Evolutionary conservation across 331 rosid genomes (phyloP).

Genomic region (Spiraea crenata): DNA sequence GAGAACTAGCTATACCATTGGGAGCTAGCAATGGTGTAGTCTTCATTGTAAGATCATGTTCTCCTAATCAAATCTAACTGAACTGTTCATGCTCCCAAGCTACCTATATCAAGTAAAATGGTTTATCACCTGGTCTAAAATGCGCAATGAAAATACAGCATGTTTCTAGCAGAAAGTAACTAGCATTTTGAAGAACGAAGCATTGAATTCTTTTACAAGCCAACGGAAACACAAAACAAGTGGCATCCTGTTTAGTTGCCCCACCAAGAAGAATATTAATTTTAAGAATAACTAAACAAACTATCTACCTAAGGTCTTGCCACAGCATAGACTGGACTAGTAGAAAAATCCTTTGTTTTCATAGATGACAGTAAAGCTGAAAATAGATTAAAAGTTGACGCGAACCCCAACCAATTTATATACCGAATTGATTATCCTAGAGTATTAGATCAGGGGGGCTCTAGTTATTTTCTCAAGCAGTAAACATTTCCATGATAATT

Average conservation of each 20-base stretch:
- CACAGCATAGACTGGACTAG: not conserved
- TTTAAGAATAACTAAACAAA: not conserved
- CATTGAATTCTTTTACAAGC: not conserved
- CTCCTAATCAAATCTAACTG: no score
- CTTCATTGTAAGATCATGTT: no score
- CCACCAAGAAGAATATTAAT: not conserved
- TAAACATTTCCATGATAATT: not conserved
- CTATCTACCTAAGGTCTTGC: not conserved
- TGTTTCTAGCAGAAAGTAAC: not conserved
- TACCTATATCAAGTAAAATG: slow-evolving; percentile 68
- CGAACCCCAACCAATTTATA: not conserved
- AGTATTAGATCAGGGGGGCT: not conserved
- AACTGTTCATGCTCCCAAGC: slow-evolving; percentile 99
- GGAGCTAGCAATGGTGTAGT: no score
- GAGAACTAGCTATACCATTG: no score
- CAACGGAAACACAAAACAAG: not conserved
- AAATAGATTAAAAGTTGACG: not conserved
- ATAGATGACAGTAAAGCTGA: not conserved
- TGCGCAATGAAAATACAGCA: not conserved
- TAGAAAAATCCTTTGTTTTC: not conserved
- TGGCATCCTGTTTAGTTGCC: not conserved
- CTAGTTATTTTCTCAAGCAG: not conserved
- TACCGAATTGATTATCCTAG: slow-evolving; percentile 2
- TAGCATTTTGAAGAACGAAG: not conserved
- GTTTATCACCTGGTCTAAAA: slow-evolving; percentile 40